Base-by-base conservation (phyloP, 2,329 filamentous ascomycete genomes). In the Diaporthe longicolla region DNA sequence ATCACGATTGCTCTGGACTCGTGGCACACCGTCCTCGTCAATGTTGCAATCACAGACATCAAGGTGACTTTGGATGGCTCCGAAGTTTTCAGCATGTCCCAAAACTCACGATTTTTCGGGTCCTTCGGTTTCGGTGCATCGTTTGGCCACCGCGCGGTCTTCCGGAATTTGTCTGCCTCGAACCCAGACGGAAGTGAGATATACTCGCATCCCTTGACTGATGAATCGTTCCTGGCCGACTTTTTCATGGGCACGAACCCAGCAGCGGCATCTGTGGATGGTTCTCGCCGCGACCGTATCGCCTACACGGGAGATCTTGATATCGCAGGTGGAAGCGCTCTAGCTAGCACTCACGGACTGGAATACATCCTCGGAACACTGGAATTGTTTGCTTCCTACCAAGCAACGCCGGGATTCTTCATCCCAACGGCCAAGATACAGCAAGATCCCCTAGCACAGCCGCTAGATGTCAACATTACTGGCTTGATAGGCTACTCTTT, bases 351-450 rank as follows among this genome's bases (percentile, higher is more conserved):
- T 26, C 35, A 43, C 45, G 58, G 37, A 0, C 37, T 40, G 15
- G 37, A 43, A 21, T 63, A 26, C n/a, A 45, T 63, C 24, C 10
- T 43, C 1, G 58, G 58, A 19, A 11, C 58, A 7, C 4, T 63
- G 6, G 58, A 26, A 11, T 11, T 63, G 24, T 21, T 63, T 6
- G 58, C 37, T 0, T 63, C 58, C n/a, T 63, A 63, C 35, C 57
- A 59, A 59, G 57, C 57, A 19, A n/a, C 57, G 13, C 57, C 57
- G 2, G 57, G 57, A 10, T 61, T 61, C n/a, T 43, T 61, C 35
- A 40, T 61, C n/a, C 7, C 58, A 3, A 63, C 58, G 13, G 58
- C 37, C 24, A 63, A 63, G 24, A 63, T 63, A 19, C 58, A 63
- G 5, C 58, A 63, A 45, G 15, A 45, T 2, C 58, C 58, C 2